phyloP scores from a whole-genome alignment of 1,284 basidiomycete species.

The Heimioporus punctisporus region DNA sequence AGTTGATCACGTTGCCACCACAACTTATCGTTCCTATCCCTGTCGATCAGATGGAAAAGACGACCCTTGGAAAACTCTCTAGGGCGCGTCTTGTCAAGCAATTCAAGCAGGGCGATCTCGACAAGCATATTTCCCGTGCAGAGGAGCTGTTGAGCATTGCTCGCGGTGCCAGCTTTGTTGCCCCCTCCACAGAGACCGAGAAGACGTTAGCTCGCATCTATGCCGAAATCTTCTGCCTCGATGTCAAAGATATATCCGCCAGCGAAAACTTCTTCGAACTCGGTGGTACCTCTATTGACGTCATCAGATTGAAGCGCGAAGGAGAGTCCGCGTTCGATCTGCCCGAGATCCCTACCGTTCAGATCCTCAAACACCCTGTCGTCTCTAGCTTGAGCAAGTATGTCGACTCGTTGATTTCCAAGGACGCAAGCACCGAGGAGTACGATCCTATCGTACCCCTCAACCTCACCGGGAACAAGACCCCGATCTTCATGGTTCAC shows the following conservation, averaged over 20 bases:
- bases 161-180: constrained; percentile 19
- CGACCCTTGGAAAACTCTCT: constrained; percentile 34
- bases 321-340: background rate
- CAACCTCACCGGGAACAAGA: background rate
- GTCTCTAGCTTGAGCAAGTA: constrained; percentile 31
- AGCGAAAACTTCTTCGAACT: background rate
- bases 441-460: background rate
- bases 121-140: constrained; percentile 25
- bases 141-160: no score
- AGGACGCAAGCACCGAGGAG: no score
- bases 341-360: background rate
- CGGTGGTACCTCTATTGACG: background rate
- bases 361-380: constrained; percentile 23
- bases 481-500: background rate
- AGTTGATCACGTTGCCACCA: constrained; percentile 27
- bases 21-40: no score
- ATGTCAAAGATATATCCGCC: background rate
- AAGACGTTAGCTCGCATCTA: constrained; percentile 18
- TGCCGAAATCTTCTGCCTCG: constrained; percentile 6
- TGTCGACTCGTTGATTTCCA: constrained; percentile 9
- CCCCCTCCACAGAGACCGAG: constrained; percentile 20
- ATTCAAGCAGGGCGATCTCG: constrained; percentile 30
- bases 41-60: constrained; percentile 32
- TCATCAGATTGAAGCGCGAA: background rate
- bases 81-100: constrained; percentile 28